These are phyloP conservation scores for Auriscalpium microsporum DNA, from an alignment of 768 basidiomycete genomes.

Conservation along the genomic window DNA sequence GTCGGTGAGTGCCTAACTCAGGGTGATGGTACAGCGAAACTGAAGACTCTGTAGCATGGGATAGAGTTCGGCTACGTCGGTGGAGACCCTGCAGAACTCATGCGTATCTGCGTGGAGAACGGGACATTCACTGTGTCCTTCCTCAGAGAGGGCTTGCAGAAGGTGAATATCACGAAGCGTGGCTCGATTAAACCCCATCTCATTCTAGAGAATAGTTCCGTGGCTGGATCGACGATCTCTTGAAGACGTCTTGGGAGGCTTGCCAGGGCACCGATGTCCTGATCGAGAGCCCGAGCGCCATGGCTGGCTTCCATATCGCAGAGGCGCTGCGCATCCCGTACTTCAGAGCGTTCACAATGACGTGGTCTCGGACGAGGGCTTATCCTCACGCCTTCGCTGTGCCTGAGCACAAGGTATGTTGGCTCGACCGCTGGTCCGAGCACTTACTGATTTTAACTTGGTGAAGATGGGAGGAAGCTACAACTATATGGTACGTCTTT, in stretches of 20 bases:
- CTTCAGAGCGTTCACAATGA: constrained; percentile 95
- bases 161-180: constrained; percentile 38
- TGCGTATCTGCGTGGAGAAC: constrained; percentile 97
- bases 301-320: constrained; percentile 96
- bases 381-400: constrained; percentile 99
- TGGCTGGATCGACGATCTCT: constrained; percentile 94
- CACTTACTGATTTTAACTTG: background rate
- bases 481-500: constrained; percentile 82
- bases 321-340: constrained; percentile 92
- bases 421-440: background rate
- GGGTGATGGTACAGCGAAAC: too few relatives aligned
- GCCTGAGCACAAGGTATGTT: constrained; percentile 78
- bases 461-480: constrained; percentile 88
- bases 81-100: constrained; percentile 94
- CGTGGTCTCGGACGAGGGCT: constrained; percentile 90
- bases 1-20: constrained; percentile 46
- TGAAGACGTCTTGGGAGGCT: constrained; percentile 92
- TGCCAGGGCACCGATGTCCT: constrained; percentile 92
- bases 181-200: too few relatives aligned
- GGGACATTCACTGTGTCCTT: constrained; percentile 96
- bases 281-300: constrained; percentile 92
- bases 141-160: constrained; percentile 80
- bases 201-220: constrained; percentile 56
- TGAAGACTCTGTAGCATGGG: constrained; percentile 53
- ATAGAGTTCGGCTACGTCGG: constrained; percentile 93